Evolutionary conservation across 1,139 yeast species (phyloP).

Genomic region (Yamadazyma spencermartinsiae): DNA sequence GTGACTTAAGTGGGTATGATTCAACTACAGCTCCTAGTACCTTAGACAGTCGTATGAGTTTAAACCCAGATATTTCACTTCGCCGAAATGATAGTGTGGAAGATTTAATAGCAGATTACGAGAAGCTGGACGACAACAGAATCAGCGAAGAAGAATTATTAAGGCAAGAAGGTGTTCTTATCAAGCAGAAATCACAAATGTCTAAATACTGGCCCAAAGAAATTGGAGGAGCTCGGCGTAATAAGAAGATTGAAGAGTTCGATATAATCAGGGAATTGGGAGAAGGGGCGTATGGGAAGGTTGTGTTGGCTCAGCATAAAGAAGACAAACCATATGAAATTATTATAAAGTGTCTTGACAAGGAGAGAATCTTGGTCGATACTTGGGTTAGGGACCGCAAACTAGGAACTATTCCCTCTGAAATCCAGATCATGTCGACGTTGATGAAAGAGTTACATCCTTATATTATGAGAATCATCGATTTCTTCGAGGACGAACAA

Average conservation of each 20-base stretch:
- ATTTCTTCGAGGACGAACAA: conserved; percentile 87
- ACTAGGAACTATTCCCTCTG: conserved; percentile 91
- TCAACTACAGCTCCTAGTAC: conserved; percentile 2
- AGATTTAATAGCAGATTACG: background rate
- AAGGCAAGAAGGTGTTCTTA: conserved; percentile 42
- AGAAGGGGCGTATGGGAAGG: conserved; percentile 96
- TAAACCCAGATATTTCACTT: too few relatives aligned
- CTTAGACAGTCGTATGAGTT: conserved; percentile 2
- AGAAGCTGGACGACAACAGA: background rate
- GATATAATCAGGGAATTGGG: conserved; percentile 77
- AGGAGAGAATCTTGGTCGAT: conserved; percentile 89
- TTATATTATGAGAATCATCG: conserved; percentile 78
- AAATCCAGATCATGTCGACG: conserved; percentile 87
- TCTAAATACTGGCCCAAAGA: conserved; percentile 54
- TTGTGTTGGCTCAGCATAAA: conserved; percentile 72
- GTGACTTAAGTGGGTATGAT: conserved; percentile 3
- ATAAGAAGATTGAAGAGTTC: conserved; percentile 72
- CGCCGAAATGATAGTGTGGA: too few relatives aligned
- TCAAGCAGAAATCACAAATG: conserved; percentile 31
- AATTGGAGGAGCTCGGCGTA: conserved; percentile 62
- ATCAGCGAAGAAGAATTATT: conserved; percentile 39
- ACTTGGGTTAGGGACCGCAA: conserved; percentile 95
- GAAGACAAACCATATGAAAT: conserved; percentile 63
- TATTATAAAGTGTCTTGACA: conserved; percentile 85
- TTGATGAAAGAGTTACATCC: conserved; percentile 78